phyloP scores from a whole-genome alignment of 75 land plant genomes.

The Selaginella tamariscina region DNA sequence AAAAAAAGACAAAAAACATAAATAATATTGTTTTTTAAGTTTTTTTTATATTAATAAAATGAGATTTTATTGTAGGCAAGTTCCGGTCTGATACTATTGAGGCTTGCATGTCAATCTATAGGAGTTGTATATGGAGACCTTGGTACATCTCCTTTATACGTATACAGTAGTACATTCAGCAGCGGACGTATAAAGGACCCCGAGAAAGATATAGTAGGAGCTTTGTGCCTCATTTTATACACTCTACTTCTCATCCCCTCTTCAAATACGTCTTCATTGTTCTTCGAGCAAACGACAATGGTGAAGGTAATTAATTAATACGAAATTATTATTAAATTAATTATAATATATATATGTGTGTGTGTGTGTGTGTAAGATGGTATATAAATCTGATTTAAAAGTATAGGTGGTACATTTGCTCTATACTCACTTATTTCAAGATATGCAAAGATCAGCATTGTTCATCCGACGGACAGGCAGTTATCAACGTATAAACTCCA shows the following conservation, averaged over 20 bases:
- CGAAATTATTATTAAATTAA: background rate
- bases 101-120: conserved; percentile 3
- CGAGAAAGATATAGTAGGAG: conserved; percentile 41
- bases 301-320: conserved; percentile 37
- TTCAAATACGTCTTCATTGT: conserved; percentile 67
- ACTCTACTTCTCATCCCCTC: conserved; percentile 56
- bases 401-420: conserved; percentile 8
- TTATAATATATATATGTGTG: background rate
- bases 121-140: conserved; percentile 10
- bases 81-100: background rate
- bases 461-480: conserved; percentile 66
- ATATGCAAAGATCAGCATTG: conserved; percentile 23
- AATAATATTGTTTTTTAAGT: background rate
- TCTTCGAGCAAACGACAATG: conserved; percentile 57
- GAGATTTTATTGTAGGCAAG: background rate
- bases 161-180: background rate
- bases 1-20: no score
- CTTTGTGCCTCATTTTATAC: conserved; percentile 52
- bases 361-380: background rate
- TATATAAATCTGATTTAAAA: no score
- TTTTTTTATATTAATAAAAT: background rate
- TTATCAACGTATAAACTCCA: conserved; percentile 69
- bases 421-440: background rate
- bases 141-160: conserved; percentile 7
- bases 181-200: background rate